Conservation (phyloP, 2,329 filamentous ascomycete genomes). For the Claviceps citrina region DNA sequence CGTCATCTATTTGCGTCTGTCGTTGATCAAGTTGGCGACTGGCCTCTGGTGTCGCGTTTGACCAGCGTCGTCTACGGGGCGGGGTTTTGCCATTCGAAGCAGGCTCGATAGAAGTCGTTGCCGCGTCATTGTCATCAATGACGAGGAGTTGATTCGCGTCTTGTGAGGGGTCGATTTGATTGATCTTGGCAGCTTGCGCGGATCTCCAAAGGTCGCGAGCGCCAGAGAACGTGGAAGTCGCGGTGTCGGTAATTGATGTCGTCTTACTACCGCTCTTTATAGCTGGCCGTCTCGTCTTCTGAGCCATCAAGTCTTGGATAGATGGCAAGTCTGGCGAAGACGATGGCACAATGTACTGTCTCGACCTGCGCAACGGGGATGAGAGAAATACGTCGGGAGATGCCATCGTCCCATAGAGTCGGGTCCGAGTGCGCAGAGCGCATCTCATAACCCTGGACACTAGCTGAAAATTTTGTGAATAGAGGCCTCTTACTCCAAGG, state of each 20-base stretch:
- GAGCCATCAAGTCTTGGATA: conserved; percentile 31
- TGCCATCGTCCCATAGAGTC: conserved; percentile 16
- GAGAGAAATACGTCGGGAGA: conserved; percentile 19
- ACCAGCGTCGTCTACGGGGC: neutral
- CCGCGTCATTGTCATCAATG: conserved; percentile 2
- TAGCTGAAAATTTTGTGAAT: conserved; percentile 16
- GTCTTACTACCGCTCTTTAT: conserved; percentile 23
- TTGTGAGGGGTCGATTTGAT: neutral
- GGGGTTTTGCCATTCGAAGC: neutral
- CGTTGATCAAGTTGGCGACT: neutral
- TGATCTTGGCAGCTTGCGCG: conserved; percentile 13
- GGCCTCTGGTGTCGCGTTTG: neutral
- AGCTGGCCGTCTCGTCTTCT: conserved; percentile 16
- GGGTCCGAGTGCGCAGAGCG: conserved; percentile 29
- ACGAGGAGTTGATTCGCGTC: neutral
- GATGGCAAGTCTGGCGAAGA: conserved; percentile 43
- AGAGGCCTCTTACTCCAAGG: neutral
- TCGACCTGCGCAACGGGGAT: conserved; percentile 17
- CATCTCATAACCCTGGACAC: conserved; percentile 21
- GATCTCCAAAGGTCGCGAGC: conserved; percentile 23
- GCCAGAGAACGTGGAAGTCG: conserved; percentile 25
- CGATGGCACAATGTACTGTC: conserved; percentile 20
- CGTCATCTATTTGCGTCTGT: neutral
- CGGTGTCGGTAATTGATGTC: conserved; percentile 22
- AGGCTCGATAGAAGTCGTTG: conserved; percentile 1